Base-by-base conservation (phyloP, 768 basidiomycete genomes). In the Trametes maxima region DNA sequence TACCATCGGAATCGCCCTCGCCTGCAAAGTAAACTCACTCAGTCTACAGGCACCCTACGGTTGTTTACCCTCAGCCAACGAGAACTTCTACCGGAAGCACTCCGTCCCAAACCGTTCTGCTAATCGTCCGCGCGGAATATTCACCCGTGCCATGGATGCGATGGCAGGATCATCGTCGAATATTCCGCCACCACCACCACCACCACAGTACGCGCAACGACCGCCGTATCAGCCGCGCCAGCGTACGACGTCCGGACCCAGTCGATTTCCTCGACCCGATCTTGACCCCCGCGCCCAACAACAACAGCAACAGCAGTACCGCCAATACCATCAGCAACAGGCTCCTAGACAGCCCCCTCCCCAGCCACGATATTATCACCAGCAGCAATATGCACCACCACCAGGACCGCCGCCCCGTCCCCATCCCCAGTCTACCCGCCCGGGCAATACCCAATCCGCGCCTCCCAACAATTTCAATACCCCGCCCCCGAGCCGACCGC, bases 41-140 rank as follows among this genome's bases (percentile, higher is more conserved):
- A 33, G 28, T 16, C 6, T 24, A 12, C 48, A 90, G 89, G 80
- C 72, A 12, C 67, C 72, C 17, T 83, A 85, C 66, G 89, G 90
- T 1, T 91, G 89, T 69, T 76, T 92, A 33, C 71, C 82, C 1
- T 73, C 73, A 3, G 75, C 70, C 10, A 82, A 89, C 54, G 90
- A 92, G 79, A 79, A 75, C 45, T 86, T 77, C 67, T 90, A 89
- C 72, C 78, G 88, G 62, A 80, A 75, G 51, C 73, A 87, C 66
- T 88, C 87, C 13, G 84, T 90, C 0, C 88, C 88, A 4, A 79
- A 73, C 17, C 69, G 72, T 6, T 52, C 68, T 8, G 65, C 67
- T 14, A 68, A 63, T 10, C 70, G 73, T 19, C 69, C 75, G 5
- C 74, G 78, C 7, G 72, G 75, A 24, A 51, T 78, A 33, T 86